Percentiles rank a stretch among this genome's conserved stretches.
phyloP scores from a whole-genome alignment of 2,329 filamentous ascomycete species.

The Diaporthe longicolla region DNA sequence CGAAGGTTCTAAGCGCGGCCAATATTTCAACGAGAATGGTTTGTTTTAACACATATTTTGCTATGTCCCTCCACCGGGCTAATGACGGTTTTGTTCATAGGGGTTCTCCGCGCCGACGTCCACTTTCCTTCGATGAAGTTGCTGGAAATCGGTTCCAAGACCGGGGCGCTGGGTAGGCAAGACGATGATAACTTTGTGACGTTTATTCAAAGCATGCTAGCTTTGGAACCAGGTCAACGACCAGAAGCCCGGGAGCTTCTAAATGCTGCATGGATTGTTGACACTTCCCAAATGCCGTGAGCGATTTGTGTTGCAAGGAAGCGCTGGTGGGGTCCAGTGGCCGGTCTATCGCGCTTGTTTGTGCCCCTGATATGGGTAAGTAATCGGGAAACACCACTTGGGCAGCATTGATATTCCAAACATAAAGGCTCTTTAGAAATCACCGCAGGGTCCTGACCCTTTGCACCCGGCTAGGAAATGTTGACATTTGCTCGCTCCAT shows the following conservation, averaged over 20 bases:
- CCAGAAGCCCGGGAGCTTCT: neutral
- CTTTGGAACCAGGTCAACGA: neutral
- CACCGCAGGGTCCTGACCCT: too few relatives aligned
- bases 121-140: neutral
- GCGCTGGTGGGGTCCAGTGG: too few relatives aligned
- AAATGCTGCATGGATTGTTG: neutral
- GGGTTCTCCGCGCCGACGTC: neutral
- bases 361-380: too few relatives aligned
- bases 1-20: neutral
- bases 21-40: neutral
- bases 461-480: too few relatives aligned
- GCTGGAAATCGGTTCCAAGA: neutral
- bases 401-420: too few relatives aligned
- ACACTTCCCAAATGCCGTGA: neutral
- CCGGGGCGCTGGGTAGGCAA: neutral
- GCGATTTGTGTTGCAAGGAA: too few relatives aligned
- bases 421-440: too few relatives aligned
- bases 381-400: too few relatives aligned
- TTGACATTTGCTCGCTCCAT: too few relatives aligned
- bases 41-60: neutral
- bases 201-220: neutral
- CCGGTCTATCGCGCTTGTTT: too few relatives aligned
- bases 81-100: neutral
- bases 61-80: neutral
- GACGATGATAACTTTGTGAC: neutral